Conservation (phyloP, 179 eudicot species). For the Silene noctiflora region DNA sequence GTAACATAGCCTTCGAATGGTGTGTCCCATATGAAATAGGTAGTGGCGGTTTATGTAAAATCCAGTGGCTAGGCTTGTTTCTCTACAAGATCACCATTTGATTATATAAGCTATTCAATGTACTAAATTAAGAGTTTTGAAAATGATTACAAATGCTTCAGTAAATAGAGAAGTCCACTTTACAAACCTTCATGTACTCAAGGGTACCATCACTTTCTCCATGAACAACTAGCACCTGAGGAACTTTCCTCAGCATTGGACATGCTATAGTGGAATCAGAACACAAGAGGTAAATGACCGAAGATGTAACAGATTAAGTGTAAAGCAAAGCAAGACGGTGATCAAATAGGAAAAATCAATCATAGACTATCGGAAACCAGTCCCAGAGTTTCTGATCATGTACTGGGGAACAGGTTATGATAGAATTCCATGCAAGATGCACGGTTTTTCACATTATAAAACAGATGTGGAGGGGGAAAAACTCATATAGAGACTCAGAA, state of each 20-base stretch:
- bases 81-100: constrained; percentile 41
- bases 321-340: neutral
- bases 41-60: constrained; percentile 87
- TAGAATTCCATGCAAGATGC: neutral
- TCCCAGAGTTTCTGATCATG: neutral
- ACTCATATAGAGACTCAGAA: neutral
- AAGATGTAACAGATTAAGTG: neutral
- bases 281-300: constrained; percentile 11
- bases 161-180: neutral
- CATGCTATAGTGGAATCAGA: constrained; percentile 50
- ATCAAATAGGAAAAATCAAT: neutral
- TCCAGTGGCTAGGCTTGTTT: constrained; percentile 69
- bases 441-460: neutral
- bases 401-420: neutral
- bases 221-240: constrained; percentile 82
- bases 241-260: constrained; percentile 71
- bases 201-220: constrained; percentile 82
- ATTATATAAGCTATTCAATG: constrained; percentile 19
- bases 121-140: constrained; percentile 4
- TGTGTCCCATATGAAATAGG: constrained; percentile 97
- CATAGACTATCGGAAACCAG: constrained; percentile 2
- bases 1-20: constrained; percentile 97
- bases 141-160: constrained; percentile 7
- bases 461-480: neutral
- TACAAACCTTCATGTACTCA: constrained; percentile 78